phyloP scores from a whole-genome alignment of 2,329 filamentous ascomycete genomes.

The Penicillium sp. region DNA sequence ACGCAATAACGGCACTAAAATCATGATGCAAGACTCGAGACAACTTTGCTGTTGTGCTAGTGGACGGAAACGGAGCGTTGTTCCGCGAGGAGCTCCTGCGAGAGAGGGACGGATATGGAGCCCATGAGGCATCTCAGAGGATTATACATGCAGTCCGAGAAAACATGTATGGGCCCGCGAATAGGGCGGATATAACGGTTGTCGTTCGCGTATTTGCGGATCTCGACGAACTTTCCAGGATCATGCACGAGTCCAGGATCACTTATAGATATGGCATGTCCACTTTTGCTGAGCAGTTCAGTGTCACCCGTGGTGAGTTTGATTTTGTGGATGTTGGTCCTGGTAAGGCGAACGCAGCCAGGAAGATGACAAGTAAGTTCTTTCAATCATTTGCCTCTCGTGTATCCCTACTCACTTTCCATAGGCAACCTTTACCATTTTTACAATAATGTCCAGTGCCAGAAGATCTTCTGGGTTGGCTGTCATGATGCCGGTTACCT shows the following conservation, averaged over 20 bases:
- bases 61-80: constrained; percentile 13
- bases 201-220: constrained; percentile 13
- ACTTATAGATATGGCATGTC: constrained; percentile 3
- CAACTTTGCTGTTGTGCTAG: constrained; percentile 9
- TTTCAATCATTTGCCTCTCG: neutral
- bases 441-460: constrained; percentile 14
- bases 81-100: constrained; percentile 8
- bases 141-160: neutral
- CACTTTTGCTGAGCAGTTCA: constrained; percentile 12
- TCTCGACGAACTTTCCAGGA: constrained; percentile 7
- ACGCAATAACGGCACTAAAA: no score
- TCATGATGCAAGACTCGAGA: neutral
- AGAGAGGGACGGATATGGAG: constrained; percentile 1
- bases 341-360: constrained; percentile 10
- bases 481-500: constrained; percentile 13
- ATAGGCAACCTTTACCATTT: constrained; percentile 12
- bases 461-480: constrained; percentile 17
- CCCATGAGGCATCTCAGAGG: constrained; percentile 5
- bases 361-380: constrained; percentile 10
- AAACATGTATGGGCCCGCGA: no score
- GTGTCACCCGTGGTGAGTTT: constrained; percentile 10
- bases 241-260: constrained; percentile 1
- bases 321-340: constrained; percentile 10
- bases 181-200: no score
- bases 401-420: no score